These are phyloP conservation scores for Salvia miltiorrhiza DNA, from an alignment of 257 asterid species.

Conservation along the genomic window DNA sequence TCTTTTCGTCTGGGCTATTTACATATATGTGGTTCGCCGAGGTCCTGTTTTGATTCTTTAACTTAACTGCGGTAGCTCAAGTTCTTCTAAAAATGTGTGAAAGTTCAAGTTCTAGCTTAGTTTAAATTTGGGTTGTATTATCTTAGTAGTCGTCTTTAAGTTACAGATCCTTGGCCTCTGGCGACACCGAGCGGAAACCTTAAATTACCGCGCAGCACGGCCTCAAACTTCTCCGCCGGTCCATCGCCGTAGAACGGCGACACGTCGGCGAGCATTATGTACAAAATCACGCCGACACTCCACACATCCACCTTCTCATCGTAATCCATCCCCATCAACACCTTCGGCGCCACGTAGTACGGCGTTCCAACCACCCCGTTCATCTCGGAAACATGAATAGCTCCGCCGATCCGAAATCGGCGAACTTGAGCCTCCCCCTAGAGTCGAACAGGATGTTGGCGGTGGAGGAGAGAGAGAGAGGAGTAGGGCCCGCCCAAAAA, in stretches of 20 bases:
- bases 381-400: constrained; percentile 56
- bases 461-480: too few species aligned
- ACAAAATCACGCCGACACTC: constrained; percentile 84
- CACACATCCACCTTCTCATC: constrained; percentile 85
- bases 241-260: constrained; percentile 87
- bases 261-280: constrained; percentile 78
- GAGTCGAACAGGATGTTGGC: constrained; percentile 69
- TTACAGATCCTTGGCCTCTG: constrained; percentile 84
- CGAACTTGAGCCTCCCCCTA: constrained; percentile 58
- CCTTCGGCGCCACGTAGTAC: constrained; percentile 90
- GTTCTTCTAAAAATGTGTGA: too few species aligned
- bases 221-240: constrained; percentile 67
- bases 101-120: too few species aligned
- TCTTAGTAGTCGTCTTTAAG: too few species aligned
- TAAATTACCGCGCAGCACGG: constrained; percentile 71
- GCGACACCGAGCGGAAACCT: constrained; percentile 80
- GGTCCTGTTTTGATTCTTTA: too few species aligned
- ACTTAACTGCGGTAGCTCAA: too few species aligned
- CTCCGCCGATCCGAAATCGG: constrained; percentile 94
- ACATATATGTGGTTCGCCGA: too few species aligned
- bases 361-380: constrained; percentile 89
- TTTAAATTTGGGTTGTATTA: too few species aligned
- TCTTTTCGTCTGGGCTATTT: too few species aligned
- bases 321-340: constrained; percentile 65
- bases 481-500: too few species aligned